phyloP scores from a whole-genome alignment of 2,329 filamentous ascomycete species.

The Paecilomyces fulvus region DNA sequence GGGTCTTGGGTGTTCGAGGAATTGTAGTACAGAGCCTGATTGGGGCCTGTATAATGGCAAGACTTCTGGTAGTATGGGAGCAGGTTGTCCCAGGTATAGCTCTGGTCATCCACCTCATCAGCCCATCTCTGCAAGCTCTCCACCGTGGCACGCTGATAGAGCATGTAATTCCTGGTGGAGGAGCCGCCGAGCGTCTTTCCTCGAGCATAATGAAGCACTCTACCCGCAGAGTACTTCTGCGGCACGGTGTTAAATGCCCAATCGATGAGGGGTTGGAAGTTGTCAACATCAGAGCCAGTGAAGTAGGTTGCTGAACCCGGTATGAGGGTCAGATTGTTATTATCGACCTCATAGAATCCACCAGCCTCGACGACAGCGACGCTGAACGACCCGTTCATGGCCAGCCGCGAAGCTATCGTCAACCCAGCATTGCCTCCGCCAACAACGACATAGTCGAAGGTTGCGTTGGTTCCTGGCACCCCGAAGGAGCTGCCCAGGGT shows the following conservation, averaged over 20 bases:
- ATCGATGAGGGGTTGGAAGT: conserved; percentile 16
- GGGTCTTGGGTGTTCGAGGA: conserved; percentile 15
- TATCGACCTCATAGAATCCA: conserved; percentile 25
- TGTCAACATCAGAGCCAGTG: conserved; percentile 14
- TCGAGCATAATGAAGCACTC: conserved; percentile 14
- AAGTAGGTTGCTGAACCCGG: conserved; percentile 15
- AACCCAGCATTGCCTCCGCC: not conserved
- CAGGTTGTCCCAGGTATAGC: conserved; percentile 22
- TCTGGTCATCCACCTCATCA: conserved; percentile 25
- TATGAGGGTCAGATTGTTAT: conserved; percentile 19
- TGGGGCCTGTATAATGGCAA: conserved; percentile 19
- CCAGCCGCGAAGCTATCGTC: conserved; percentile 10
- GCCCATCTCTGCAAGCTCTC: conserved; percentile 27
- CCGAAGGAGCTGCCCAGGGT: conserved; percentile 14
- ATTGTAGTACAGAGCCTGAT: conserved; percentile 12
- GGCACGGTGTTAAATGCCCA: conserved; percentile 18
- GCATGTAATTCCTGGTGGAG: conserved; percentile 18
- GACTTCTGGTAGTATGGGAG: conserved; percentile 23
- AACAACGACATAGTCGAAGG: conserved; percentile 12
- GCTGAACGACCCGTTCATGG: conserved; percentile 10
- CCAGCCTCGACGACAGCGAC: conserved; percentile 26
- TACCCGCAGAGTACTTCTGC: conserved; percentile 8
- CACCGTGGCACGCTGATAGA: conserved; percentile 20
- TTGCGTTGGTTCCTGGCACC: conserved; percentile 15
- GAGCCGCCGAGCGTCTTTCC: conserved; percentile 20